Evolutionary conservation across 2,329 filamentous ascomycete species (phyloP).

Genomic region (Pseudogymnoascus sp.): DNA sequence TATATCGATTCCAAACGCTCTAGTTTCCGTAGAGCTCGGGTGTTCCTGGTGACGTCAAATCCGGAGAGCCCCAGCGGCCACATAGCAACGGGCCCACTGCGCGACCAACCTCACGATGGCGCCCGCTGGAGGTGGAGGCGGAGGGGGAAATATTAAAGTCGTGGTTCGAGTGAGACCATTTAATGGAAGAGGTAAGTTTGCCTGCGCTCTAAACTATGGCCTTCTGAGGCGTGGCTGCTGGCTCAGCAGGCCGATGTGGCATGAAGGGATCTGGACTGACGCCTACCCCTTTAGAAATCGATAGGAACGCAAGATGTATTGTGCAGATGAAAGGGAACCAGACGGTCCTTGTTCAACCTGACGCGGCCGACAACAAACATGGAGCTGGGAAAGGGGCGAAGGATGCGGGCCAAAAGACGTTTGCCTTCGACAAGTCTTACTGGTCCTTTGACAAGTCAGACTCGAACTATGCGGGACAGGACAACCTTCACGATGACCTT

Average conservation of each 20-base stretch:
- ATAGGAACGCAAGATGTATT: conserved; percentile 89
- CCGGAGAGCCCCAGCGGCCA: neutral
- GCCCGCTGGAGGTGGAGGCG: conserved; percentile 53
- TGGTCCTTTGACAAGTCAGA: conserved; percentile 91
- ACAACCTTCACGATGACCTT: conserved; percentile 79
- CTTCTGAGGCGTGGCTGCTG: conserved; percentile 4
- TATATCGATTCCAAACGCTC: neutral
- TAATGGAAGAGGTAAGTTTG: conserved; percentile 73
- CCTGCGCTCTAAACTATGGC: neutral
- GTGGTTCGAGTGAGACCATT: conserved; percentile 95
- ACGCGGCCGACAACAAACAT: conserved; percentile 44
- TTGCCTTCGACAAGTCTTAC: conserved; percentile 95
- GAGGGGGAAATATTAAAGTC: conserved; percentile 97
- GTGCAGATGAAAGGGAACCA: conserved; percentile 93
- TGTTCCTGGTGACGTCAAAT: conserved; percentile 8
- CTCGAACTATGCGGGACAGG: conserved; percentile 78
- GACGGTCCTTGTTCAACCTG: conserved; percentile 71
- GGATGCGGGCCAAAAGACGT: conserved; percentile 67
- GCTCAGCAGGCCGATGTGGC: neutral
- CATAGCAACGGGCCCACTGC: conserved; percentile 3
- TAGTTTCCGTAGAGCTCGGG: neutral
- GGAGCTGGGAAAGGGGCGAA: conserved; percentile 57
- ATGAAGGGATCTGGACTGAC: conserved; percentile 12
- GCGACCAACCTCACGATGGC: conserved; percentile 20
- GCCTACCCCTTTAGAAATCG: conserved; percentile 56